Evolutionary conservation across 2,329 filamentous ascomycete genomes (phyloP).

Genomic region (Trichophyton rubrum): DNA sequence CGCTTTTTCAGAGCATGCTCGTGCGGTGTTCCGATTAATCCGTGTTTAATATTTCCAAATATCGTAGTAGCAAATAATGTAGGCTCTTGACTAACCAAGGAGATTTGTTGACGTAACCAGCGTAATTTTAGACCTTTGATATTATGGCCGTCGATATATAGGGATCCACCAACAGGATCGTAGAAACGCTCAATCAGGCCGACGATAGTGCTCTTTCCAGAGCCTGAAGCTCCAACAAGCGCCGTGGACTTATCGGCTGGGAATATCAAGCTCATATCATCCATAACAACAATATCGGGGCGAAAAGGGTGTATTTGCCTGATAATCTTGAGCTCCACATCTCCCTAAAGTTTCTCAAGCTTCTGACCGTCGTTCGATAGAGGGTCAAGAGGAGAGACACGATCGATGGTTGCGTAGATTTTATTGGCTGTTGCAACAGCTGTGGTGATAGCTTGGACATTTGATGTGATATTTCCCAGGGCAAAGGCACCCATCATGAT

Average conservation of each 20-base stretch:
- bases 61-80: constrained; percentile 13
- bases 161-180: constrained; percentile 27
- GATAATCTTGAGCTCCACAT: constrained; percentile 58
- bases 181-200: constrained; percentile 49
- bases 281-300: constrained; percentile 29
- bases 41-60: constrained; percentile 13
- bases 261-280: constrained; percentile 23
- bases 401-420: constrained; percentile 76
- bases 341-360: constrained; percentile 53
- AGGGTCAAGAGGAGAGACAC: constrained; percentile 62
- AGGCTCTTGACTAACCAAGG: constrained; percentile 17
- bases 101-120: constrained; percentile 16
- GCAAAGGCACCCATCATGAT: constrained; percentile 78
- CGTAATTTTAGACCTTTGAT: constrained; percentile 21
- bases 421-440: constrained; percentile 63
- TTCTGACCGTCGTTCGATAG: constrained; percentile 50
- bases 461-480: constrained; percentile 64
- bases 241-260: constrained; percentile 35
- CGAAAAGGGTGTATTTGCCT: constrained; percentile 33
- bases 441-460: constrained; percentile 63
- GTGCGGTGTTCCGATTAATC: constrained; percentile 12
- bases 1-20: constrained; percentile 8
- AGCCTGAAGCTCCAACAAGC: constrained; percentile 29
- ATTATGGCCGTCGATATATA: constrained; percentile 25
- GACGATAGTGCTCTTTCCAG: constrained; percentile 34